Conservation (phyloP, 352 stramenopile genomes). For the Phytophthora quininea region DNA sequence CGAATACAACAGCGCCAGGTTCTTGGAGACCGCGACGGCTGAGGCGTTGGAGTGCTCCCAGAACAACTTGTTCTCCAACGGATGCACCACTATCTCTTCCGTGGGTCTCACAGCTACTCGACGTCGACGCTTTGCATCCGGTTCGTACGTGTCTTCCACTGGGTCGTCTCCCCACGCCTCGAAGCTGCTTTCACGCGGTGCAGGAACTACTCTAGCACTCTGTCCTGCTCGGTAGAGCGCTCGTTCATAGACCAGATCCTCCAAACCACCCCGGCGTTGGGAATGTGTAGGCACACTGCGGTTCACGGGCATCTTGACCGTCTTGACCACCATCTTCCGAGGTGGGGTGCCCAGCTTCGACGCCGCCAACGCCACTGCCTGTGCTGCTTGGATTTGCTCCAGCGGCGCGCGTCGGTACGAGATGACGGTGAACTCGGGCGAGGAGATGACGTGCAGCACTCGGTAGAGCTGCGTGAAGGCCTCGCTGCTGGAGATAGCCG, state of each 20-base stretch:
- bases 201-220: neutral
- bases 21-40: constrained; percentile 46
- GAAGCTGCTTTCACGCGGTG: neutral
- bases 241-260: neutral
- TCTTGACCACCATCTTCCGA: neutral
- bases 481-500: constrained; percentile 15
- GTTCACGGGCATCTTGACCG: neutral
- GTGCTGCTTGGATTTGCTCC: constrained; percentile 8
- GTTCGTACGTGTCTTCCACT: neutral
- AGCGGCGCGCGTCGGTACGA: constrained; percentile 50
- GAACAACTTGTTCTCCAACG: constrained; percentile 42
- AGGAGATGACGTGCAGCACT: constrained; percentile 49
- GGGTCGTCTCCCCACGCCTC: neutral
- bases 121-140: neutral
- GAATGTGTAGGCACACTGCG: neutral
- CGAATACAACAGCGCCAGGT: constrained; percentile 47
- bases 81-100: neutral
- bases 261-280: neutral
- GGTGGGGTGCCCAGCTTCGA: neutral
- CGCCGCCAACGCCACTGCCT: neutral
- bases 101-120: neutral
- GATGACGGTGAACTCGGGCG: constrained; percentile 32
- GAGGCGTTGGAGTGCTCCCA: constrained; percentile 43
- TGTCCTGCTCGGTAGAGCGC: neutral
- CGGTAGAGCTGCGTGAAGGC: constrained; percentile 44